Base-by-base conservation (phyloP, 345 rosid species). In the Rubroshorea leprosula region DNA sequence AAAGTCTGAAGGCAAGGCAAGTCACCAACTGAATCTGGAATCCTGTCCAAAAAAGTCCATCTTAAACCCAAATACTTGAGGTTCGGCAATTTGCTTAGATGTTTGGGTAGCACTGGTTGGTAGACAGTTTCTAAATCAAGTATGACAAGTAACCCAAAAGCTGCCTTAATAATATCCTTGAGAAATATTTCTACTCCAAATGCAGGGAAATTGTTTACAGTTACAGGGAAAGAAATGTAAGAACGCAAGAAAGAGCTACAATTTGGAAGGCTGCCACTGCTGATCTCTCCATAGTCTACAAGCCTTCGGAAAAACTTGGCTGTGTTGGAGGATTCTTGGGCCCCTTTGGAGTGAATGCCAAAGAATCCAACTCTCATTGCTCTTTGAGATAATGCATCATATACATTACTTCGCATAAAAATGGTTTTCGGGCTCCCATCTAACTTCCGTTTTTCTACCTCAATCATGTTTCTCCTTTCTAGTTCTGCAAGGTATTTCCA, bases 61-160 rank as follows among this genome's bases (percentile, higher is more conserved):
- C 61, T 45, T 27, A 57, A 45, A 17, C 51, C 51, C 39, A 57
- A 44, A 12, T 57, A 57, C 23, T 16, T 57, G 10, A 57, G 50
- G 19, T 16, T 24, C 13, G 61, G 61, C 6, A 57, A 39, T 5
- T 45, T 57, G 41, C 41, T 49, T 25, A 45, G 24, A 23, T 21
- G 23, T 23, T 57, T 51, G 24, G 61, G 25, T 41, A 57, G 61
- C 39, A 44, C 61, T 12, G 61, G 61, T 12, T 57, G 43, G 23
- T 57, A 57, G 45, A 57, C 61, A 23, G 50, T 38, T 57, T 57
- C 61, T n/a, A n/a, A n/a, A n/a, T n/a, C n/a, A n/a, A n/a, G n/a
- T n/a, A n/a, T n/a, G n/a, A n/a, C n/a, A n/a, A n/a, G 44, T 51
- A 57, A 41, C 24, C 51, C 38, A 18, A 17, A 11, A 49, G 38